Percentiles rank a stretch among this genome's conserved stretches.
phyloP scores from a whole-genome alignment of 495 filamentous ascomycete genomes.

The Achaetomiella virescens region DNA sequence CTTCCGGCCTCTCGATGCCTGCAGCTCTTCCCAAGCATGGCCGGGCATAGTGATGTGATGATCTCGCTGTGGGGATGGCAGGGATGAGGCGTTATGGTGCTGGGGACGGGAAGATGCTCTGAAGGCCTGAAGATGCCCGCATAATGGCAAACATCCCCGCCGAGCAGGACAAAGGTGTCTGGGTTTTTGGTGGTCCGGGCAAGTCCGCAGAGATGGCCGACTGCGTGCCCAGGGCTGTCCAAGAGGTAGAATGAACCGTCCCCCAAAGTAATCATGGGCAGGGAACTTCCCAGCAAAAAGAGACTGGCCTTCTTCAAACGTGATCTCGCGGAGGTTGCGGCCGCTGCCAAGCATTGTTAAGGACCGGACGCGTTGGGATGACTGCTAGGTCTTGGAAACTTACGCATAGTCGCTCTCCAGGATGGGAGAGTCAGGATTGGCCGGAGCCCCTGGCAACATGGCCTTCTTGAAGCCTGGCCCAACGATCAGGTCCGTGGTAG shows the following conservation, averaged over 20 bases:
- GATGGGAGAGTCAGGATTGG: conserved; percentile 31
- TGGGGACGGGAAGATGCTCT: conserved; percentile 35
- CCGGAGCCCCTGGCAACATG: conserved; percentile 43
- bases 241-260: conserved; percentile 52
- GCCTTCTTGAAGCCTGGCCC: conserved; percentile 48
- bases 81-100: conserved; percentile 31
- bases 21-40: conserved; percentile 22
- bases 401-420: conserved; percentile 35
- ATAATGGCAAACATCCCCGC: conserved; percentile 49
- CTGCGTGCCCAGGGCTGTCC: conserved; percentile 44
- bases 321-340: background rate
- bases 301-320: background rate
- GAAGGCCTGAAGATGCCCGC: conserved; percentile 45
- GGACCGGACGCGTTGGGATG: background rate
- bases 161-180: conserved; percentile 47
- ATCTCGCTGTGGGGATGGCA: conserved; percentile 14
- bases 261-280: conserved; percentile 52
- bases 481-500: conserved; percentile 44
- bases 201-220: conserved; percentile 47
- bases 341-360: background rate
- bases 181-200: conserved; percentile 36
- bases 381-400: background rate
- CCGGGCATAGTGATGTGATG: conserved; percentile 17
- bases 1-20: conserved; percentile 16
- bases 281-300: conserved; percentile 39